A percentile compares a stretch with the other conserved stretches of the same genome.
phyloP scores from a whole-genome alignment of 2,329 filamentous ascomycete species.

The Pseudocercospora fuligena region DNA sequence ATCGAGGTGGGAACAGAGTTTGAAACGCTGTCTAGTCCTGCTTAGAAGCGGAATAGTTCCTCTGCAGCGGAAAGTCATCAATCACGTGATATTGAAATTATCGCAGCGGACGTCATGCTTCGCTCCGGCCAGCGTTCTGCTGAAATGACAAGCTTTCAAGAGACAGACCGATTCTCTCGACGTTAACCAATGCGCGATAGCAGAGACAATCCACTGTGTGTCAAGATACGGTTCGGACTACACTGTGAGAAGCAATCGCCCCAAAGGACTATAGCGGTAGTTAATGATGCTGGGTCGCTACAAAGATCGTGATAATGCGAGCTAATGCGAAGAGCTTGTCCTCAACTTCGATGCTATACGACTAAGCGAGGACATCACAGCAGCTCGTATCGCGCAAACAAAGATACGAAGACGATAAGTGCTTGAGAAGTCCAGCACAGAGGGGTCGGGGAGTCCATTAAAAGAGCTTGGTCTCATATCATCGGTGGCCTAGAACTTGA shows the following conservation, averaged over 20 bases:
- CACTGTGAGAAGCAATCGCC: neutral
- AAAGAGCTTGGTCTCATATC: neutral
- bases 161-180: neutral
- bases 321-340: neutral
- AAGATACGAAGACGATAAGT: neutral
- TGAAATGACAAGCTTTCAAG: neutral
- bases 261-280: neutral
- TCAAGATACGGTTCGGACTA: neutral
- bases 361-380: neutral
- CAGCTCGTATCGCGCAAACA: too few relatives aligned
- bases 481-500: constrained; percentile 18
- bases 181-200: too few relatives aligned
- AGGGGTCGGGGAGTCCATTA: neutral
- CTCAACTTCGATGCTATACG: neutral
- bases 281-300: neutral
- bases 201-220: neutral
- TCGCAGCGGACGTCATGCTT: neutral
- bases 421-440: neutral
- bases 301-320: neutral
- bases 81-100: neutral
- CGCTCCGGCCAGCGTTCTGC: neutral
- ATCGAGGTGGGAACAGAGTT: constrained; percentile 6
- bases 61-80: neutral
- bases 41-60: neutral
- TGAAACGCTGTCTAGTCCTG: neutral